A percentile compares a stretch with the other conserved stretches of the same genome.
Evolutionary conservation across 805 yeast species (phyloP).

Genomic region (Helenozyma rhizophorensis): DNA sequence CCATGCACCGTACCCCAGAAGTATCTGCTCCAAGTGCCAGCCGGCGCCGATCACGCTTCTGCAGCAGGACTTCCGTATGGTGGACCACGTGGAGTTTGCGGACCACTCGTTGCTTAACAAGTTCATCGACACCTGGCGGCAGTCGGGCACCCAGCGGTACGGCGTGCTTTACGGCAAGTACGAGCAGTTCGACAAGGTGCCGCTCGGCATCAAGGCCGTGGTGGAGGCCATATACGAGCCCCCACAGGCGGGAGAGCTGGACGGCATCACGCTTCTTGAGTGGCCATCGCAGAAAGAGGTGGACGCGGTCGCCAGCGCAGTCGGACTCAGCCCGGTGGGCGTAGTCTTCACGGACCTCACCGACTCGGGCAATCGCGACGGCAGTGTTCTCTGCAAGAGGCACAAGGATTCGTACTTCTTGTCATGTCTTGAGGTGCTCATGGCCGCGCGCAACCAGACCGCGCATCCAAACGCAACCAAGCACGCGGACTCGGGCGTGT

Average conservation of each 20-base stretch:
- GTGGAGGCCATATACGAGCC: slow-evolving; percentile 95
- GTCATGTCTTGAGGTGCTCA: slow-evolving; percentile 78
- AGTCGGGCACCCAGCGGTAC: slow-evolving; percentile 78
- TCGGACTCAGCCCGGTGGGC: slow-evolving; percentile 75
- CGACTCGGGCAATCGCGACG: slow-evolving; percentile 84
- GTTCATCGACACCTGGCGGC: slow-evolving; percentile 91
- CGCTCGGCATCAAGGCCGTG: slow-evolving; percentile 89
- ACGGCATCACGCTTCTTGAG: slow-evolving; percentile 62
- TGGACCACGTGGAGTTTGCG: slow-evolving; percentile 93
- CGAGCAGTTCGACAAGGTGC: slow-evolving; percentile 73
- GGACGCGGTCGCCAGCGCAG: slow-evolving; percentile 47
- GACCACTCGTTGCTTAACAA: slow-evolving; percentile 67
- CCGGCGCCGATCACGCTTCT: slow-evolving; percentile 93
- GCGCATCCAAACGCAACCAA: slow-evolving; percentile 58
- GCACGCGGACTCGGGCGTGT: slow-evolving; percentile 59
- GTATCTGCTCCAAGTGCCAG: slow-evolving; percentile 94
- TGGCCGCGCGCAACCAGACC: slow-evolving; percentile 78
- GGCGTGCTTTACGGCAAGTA: slow-evolving; percentile 85
- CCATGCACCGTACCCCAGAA: slow-evolving; percentile 91
- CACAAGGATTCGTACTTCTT: slow-evolving; percentile 89
- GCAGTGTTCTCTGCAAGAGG: slow-evolving; percentile 86
- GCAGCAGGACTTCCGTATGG: slow-evolving; percentile 89
- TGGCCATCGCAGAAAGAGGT: slow-evolving; percentile 56
- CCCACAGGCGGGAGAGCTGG: slow-evolving; percentile 79
- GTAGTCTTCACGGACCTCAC: slow-evolving; percentile 83